These are phyloP conservation scores for Seiridium unicorne DNA, from an alignment of 2,329 filamentous ascomycete genomes.

Conservation along the genomic window DNA sequence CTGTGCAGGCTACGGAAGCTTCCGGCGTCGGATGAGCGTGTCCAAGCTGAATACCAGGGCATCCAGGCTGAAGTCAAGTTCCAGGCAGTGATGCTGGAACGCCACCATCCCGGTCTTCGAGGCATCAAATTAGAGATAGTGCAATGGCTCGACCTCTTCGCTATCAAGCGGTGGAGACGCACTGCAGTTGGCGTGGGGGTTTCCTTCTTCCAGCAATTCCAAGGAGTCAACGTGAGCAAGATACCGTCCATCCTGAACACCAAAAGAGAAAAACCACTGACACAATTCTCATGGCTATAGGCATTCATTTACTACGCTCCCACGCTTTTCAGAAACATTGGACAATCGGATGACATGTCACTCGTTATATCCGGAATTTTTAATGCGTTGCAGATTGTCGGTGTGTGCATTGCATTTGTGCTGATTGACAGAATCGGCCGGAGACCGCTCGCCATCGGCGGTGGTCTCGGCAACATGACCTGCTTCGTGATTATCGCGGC, in stretches of 20 bases:
- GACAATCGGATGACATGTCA: conserved; percentile 30
- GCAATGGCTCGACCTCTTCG: conserved; percentile 47
- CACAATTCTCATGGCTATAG: background rate
- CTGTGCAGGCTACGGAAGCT: conserved; percentile 39
- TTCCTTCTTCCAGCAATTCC: conserved; percentile 42
- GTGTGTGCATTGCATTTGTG: conserved; percentile 44
- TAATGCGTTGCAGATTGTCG: conserved; percentile 43
- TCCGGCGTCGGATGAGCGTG: conserved; percentile 36
- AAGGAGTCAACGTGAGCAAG: conserved; percentile 30
- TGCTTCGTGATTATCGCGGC: conserved; percentile 52
- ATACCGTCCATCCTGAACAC: background rate
- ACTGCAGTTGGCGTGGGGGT: conserved; percentile 37
- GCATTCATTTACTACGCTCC: conserved; percentile 47
- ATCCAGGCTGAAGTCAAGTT: conserved; percentile 48
- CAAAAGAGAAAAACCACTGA: background rate
- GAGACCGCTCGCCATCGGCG: conserved; percentile 39
- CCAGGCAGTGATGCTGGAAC: conserved; percentile 36
- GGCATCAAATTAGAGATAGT: conserved; percentile 40
- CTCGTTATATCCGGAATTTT: conserved; percentile 39
- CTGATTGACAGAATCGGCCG: conserved; percentile 46
- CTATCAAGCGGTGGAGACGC: conserved; percentile 38
- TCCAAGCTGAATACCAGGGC: conserved; percentile 46
- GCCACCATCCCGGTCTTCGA: conserved; percentile 31
- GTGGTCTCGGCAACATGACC: conserved; percentile 46
- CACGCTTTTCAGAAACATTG: conserved; percentile 39